Evolutionary conservation across 768 basidiomycete species (phyloP).

Genomic region (Exsudoporus frostii): DNA sequence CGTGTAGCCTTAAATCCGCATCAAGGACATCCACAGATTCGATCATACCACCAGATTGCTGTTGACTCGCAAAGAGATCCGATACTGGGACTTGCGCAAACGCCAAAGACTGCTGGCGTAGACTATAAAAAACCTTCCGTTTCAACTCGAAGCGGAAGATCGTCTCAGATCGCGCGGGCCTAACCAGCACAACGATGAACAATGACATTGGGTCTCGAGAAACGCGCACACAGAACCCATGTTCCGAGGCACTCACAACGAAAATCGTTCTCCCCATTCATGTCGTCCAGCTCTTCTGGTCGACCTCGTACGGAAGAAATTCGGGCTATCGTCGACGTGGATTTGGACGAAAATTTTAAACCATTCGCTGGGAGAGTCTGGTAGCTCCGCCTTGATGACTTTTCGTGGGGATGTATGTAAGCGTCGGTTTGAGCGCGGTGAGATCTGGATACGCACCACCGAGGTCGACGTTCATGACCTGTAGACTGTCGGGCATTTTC

Average conservation of each 20-base stretch:
- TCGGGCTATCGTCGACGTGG: slow-evolving; percentile 16
- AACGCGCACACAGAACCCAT: not conserved
- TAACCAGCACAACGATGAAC: not conserved
- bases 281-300: not conserved
- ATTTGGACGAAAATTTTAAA: slow-evolving; percentile 25
- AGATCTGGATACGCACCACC: slow-evolving; percentile 9
- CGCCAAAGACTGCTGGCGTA: slow-evolving; percentile 16
- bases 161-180: slow-evolving; percentile 14
- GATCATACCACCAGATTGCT: slow-evolving; percentile 7
- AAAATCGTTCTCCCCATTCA: slow-evolving; percentile 14
- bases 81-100: slow-evolving; percentile 11
- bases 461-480: slow-evolving; percentile 29
- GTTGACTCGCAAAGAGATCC: slow-evolving; percentile 14
- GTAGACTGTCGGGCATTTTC: not conserved
- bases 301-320: slow-evolving; percentile 6
- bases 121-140: slow-evolving; percentile 9
- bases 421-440: not conserved
- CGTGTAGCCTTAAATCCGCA: not conserved
- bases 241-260: slow-evolving; percentile 11
- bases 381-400: slow-evolving; percentile 28
- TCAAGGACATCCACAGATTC: not conserved
- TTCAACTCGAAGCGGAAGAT: slow-evolving; percentile 26
- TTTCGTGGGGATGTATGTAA: not conserved
- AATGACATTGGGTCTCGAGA: not conserved
- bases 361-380: slow-evolving; percentile 16